Conservation (phyloP, 148 eudicot species). For the Fagopyrum homotropicum region DNA sequence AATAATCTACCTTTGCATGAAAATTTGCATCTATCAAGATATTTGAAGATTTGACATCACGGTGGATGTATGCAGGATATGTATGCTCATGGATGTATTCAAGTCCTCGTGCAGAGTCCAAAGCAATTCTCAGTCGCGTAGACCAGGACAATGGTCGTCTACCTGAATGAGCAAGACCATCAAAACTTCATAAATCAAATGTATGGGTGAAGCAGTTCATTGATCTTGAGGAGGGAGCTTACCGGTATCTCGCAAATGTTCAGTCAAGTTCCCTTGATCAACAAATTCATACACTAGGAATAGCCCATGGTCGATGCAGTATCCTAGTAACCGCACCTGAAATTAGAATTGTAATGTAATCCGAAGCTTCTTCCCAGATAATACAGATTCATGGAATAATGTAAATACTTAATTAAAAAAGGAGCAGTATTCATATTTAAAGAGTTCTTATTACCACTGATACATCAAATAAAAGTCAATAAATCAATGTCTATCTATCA, state of each 20-base stretch:
- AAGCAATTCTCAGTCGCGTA: slow-evolving; percentile 65
- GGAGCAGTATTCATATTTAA: not conserved
- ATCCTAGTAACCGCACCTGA: slow-evolving; percentile 66
- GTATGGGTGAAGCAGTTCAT: not conserved
- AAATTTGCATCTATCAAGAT: slow-evolving; percentile 48
- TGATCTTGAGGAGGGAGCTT: not conserved
- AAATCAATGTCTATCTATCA: not conserved
- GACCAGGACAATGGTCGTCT: slow-evolving; percentile 52
- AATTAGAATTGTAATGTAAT: not conserved
- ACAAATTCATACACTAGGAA: slow-evolving; percentile 61
- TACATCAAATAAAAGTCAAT: not conserved
- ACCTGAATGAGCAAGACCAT: slow-evolving; percentile 22
- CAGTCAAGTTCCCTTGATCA: slow-evolving; percentile 57
- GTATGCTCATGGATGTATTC: slow-evolving; percentile 79
- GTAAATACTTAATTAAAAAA: not conserved
- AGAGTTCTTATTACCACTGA: not conserved
- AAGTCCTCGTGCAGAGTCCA: slow-evolving; percentile 74
- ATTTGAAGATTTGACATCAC: slow-evolving; percentile 64
- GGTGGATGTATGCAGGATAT: slow-evolving; percentile 60
- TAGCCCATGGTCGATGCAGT: slow-evolving; percentile 50
- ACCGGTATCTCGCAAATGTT: slow-evolving; percentile 57
- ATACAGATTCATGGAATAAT: not conserved
- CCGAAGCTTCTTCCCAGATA: not conserved
- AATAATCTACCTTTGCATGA: slow-evolving; percentile 47
- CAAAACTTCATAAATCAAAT: not conserved